These are phyloP conservation scores for Phytophthora meadii DNA, from an alignment of 352 stramenopile species.

Conservation along the genomic window DNA sequence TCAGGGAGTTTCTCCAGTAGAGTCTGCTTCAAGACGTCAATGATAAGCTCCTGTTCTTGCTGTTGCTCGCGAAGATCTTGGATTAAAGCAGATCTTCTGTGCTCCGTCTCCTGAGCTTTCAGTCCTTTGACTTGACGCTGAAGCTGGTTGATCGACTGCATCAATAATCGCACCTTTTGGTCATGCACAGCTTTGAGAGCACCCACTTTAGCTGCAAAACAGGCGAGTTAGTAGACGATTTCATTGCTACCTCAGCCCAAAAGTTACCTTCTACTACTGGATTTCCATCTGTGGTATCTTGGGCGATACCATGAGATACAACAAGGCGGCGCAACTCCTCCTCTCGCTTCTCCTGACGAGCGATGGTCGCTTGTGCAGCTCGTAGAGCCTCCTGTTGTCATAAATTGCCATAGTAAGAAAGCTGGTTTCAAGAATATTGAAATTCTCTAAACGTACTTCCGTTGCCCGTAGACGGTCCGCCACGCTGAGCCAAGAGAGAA, in stretches of 20 bases:
- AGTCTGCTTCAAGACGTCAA: conserved; percentile 87
- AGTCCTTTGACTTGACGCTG: conserved; percentile 77
- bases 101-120: conserved; percentile 87
- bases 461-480: conserved; percentile 58
- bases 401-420: background rate
- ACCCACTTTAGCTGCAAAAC: conserved; percentile 58
- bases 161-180: conserved; percentile 82
- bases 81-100: conserved; percentile 86
- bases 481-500: conserved; percentile 32
- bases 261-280: conserved; percentile 51
- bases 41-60: conserved; percentile 82
- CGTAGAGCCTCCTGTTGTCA: conserved; percentile 52
- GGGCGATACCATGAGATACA: conserved; percentile 45
- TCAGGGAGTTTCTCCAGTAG: conserved; percentile 68
- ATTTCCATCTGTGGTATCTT: conserved; percentile 40
- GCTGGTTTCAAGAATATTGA: conserved; percentile 2
- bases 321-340: conserved; percentile 63
- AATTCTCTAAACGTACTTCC: conserved; percentile 36
- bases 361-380: conserved; percentile 64
- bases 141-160: conserved; percentile 88
- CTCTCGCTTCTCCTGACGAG: conserved; percentile 66
- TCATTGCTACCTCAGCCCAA: background rate
- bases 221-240: background rate
- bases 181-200: conserved; percentile 74
- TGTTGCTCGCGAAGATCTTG: conserved; percentile 79